These are phyloP conservation scores for Vaccinium macrocarpon DNA, from an alignment of 148 eudicot species.

Conservation along the genomic window DNA sequence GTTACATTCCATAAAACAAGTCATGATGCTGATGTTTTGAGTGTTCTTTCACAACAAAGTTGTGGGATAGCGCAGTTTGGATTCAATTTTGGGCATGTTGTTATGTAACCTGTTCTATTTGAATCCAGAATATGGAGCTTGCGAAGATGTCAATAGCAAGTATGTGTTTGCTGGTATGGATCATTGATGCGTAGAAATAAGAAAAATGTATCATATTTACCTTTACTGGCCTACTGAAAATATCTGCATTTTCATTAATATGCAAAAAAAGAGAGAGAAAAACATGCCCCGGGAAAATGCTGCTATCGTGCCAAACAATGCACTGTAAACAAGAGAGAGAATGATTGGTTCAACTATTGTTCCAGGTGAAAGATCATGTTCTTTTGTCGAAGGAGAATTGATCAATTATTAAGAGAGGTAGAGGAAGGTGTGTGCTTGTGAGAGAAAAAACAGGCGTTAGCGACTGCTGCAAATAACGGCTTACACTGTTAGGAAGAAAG, in stretches of 20 bases:
- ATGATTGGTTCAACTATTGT: not conserved
- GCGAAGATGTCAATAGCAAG: not conserved
- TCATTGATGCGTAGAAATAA: not conserved
- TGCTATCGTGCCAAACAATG: too few relatives aligned
- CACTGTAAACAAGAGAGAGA: not conserved
- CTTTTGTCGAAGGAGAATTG: not conserved
- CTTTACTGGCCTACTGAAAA: not conserved
- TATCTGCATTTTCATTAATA: not conserved
- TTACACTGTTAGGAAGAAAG: not conserved
- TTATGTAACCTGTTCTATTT: not conserved
- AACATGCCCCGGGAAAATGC: not conserved
- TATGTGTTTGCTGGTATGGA: not conserved
- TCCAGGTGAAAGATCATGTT: not conserved
- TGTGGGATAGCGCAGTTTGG: not conserved
- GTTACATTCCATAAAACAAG: not conserved
- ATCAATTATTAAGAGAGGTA: not conserved
- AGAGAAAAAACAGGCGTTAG: too few relatives aligned
- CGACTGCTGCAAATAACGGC: not conserved
- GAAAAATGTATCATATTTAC: not conserved
- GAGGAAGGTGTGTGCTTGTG: too few relatives aligned
- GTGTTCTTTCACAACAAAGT: not conserved
- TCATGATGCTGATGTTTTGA: not conserved
- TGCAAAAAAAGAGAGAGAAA: not conserved
- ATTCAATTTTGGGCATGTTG: not conserved
- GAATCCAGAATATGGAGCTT: conserved; percentile 2